These are phyloP conservation scores for Pythium aquatile DNA, from an alignment of 352 stramenopile species.

Conservation along the genomic window DNA sequence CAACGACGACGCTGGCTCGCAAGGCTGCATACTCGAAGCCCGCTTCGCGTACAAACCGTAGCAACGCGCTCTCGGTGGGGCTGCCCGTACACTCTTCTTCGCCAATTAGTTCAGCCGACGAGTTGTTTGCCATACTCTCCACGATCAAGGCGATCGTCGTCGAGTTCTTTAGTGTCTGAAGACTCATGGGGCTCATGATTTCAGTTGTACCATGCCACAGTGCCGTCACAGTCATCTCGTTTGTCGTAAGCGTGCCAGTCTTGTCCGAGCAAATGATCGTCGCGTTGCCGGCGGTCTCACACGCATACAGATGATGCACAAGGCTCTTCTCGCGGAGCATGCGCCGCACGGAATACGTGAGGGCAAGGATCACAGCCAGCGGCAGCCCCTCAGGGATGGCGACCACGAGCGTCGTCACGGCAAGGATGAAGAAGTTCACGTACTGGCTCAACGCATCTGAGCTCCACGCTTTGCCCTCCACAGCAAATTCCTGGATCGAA, in stretches of 20 bases:
- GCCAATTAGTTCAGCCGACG: conserved; percentile 70
- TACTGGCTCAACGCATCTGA: conserved; percentile 45
- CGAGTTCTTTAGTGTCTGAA: neutral
- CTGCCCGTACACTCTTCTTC: conserved; percentile 34
- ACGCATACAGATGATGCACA: conserved; percentile 94
- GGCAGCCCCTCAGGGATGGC: conserved; percentile 91
- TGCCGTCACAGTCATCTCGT: conserved; percentile 93
- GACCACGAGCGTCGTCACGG: conserved; percentile 78
- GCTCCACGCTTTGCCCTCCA: conserved; percentile 36
- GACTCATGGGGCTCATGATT: conserved; percentile 17
- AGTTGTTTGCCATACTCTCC: conserved; percentile 74
- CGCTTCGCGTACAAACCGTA: conserved; percentile 33
- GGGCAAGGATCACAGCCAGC: conserved; percentile 86
- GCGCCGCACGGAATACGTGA: conserved; percentile 90
- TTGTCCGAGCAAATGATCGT: conserved; percentile 97
- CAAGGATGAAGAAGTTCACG: conserved; percentile 85
- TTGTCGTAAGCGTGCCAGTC: conserved; percentile 95
- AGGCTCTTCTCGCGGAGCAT: conserved; percentile 97
- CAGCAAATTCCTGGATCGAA: conserved; percentile 57
- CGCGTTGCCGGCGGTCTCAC: conserved; percentile 96
- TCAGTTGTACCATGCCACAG: conserved; percentile 30
- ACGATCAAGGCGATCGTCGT: conserved; percentile 24
- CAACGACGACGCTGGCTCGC: conserved; percentile 21
- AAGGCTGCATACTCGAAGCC: conserved; percentile 35
- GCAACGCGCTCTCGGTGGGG: conserved; percentile 50